Evolutionary conservation across 305 asterid genomes (phyloP).

Genomic region (Fraxinus paxiana): DNA sequence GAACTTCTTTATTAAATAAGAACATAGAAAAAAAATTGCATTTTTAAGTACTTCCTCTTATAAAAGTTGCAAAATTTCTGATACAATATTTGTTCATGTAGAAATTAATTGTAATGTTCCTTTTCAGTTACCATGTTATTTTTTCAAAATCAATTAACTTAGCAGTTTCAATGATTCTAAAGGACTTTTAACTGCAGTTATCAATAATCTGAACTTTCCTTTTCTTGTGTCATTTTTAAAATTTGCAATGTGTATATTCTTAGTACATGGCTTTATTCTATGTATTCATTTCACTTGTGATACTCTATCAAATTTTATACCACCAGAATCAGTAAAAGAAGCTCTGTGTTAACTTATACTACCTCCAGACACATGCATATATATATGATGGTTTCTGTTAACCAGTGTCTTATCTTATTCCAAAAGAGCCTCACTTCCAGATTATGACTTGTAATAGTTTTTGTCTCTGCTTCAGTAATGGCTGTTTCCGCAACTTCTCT

Average conservation of each 20-base stretch:
- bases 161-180: not conserved
- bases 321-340: not conserved
- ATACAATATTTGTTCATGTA: not conserved
- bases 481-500: conserved; percentile 34
- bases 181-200: not conserved
- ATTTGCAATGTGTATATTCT: not conserved
- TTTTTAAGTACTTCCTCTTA: not conserved
- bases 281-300: not conserved
- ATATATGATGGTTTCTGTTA: not conserved
- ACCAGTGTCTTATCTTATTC: conserved; percentile 2
- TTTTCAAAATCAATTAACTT: not conserved
- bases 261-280: not conserved
- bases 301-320: not conserved
- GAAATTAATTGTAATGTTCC: not conserved
- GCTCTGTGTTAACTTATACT: too few species aligned
- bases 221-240: not conserved
- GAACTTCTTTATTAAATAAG: not conserved
- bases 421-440: not conserved
- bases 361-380: not conserved
- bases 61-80: not conserved
- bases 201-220: not conserved
- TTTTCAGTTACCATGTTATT: not conserved
- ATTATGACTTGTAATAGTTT: conserved; percentile 59
- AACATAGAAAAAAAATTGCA: not conserved
- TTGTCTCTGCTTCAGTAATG: conserved; percentile 38